Evolutionary conservation across 495 filamentous ascomycete species (phyloP).

Genomic region (Podospora fimiseda): DNA sequence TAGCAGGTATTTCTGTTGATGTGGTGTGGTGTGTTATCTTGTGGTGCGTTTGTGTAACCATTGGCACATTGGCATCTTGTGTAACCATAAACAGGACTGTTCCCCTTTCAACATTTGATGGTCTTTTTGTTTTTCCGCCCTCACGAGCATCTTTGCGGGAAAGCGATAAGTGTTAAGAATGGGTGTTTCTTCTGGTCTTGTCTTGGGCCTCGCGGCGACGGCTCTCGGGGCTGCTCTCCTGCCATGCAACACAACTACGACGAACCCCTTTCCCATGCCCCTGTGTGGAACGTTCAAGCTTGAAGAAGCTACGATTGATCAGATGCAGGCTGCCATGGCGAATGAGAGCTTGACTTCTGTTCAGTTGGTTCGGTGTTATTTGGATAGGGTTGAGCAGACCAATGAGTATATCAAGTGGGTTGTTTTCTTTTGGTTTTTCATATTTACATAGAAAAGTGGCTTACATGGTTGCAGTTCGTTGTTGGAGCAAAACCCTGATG

Average conservation of each 20-base stretch:
- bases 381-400: conserved; percentile 49
- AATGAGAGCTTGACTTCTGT: conserved; percentile 35
- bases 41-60: too few relatives aligned
- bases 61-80: too few relatives aligned
- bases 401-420: conserved; percentile 54
- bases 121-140: too few relatives aligned
- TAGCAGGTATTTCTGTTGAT: too few relatives aligned
- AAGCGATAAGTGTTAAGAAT: too few relatives aligned
- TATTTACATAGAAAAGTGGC: background rate
- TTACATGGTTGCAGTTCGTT: conserved; percentile 29
- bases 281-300: conserved; percentile 53
- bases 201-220: background rate
- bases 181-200: background rate
- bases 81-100: too few relatives aligned
- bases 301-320: conserved; percentile 49
- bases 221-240: background rate
- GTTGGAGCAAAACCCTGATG: conserved; percentile 57
- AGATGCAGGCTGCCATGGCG: conserved; percentile 37
- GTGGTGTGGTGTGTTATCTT: too few relatives aligned
- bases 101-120: too few relatives aligned
- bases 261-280: conserved; percentile 46
- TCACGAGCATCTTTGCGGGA: too few relatives aligned
- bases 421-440: conserved; percentile 3
- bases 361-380: conserved; percentile 44
- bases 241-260: background rate